phyloP scores from a whole-genome alignment of 176 grass and related monocot genomes.

The Rhynchospora tenuis region DNA sequence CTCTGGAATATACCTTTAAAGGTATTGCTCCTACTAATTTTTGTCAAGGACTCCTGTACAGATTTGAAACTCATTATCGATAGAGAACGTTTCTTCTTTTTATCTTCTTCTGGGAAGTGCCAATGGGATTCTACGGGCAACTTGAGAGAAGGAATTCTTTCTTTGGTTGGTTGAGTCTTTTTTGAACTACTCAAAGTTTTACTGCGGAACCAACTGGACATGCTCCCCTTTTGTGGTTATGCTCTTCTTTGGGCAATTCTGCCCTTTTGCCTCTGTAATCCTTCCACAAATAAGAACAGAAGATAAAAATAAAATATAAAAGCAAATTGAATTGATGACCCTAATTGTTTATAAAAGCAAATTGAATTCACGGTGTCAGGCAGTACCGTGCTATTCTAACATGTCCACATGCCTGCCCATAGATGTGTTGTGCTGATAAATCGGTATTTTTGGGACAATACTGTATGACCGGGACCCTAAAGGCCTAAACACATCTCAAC shows the following conservation, averaged over 20 bases:
- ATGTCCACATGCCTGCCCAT: too few species aligned
- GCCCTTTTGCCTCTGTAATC: neutral
- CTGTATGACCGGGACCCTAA: too few species aligned
- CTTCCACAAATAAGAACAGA: neutral
- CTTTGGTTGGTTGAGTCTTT: neutral
- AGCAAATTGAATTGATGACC: neutral
- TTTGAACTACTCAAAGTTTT: constrained; percentile 7
- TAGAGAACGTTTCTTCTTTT: constrained; percentile 29
- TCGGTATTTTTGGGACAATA: too few species aligned
- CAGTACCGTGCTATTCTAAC: too few species aligned
- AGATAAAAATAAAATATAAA: neutral
- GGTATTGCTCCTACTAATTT: constrained; percentile 44
- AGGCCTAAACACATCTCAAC: too few species aligned
- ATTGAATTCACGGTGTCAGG: neutral
- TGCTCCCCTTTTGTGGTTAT: neutral
- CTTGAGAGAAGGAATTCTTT: neutral
- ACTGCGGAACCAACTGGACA: neutral
- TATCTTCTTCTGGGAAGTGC: constrained; percentile 26
- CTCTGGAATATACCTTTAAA: constrained; percentile 37
- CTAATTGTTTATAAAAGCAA: neutral
- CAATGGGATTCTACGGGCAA: constrained; percentile 51
- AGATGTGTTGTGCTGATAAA: too few species aligned
- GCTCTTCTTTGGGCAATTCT: neutral
- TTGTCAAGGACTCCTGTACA: constrained; percentile 44
- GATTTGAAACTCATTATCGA: constrained; percentile 70